Percentiles rank a stretch among this genome's conserved stretches.
These are phyloP conservation scores for Diaporthe velutina DNA, from an alignment of 2,329 filamentous ascomycete species.

Conservation along the genomic window DNA sequence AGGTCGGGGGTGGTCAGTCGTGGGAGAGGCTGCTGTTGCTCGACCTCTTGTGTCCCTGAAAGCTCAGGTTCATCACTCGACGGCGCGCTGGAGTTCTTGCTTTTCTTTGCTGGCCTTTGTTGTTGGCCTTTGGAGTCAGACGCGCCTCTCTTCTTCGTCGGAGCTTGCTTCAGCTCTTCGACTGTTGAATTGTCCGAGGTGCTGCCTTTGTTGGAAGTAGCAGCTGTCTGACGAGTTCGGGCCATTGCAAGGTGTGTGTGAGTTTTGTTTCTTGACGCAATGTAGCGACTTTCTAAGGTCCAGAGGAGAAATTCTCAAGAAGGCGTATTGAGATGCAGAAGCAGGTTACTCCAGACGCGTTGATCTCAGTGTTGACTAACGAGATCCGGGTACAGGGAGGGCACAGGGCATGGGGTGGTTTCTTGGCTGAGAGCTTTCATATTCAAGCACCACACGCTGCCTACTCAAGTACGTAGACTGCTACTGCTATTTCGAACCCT, in stretches of 20 bases:
- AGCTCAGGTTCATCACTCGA: not conserved
- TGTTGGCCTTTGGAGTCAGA: not conserved
- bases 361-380: not conserved
- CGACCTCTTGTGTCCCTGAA: not conserved
- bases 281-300: not conserved
- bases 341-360: not conserved
- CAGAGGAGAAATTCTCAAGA: not conserved
- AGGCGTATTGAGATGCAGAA: not conserved
- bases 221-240: not conserved
- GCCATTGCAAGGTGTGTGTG: not conserved
- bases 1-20: slow-evolving; percentile 45
- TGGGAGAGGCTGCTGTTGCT: not conserved
- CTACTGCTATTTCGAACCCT: too few species aligned
- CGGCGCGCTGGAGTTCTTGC: not conserved
- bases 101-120: not conserved
- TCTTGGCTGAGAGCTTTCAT: not conserved
- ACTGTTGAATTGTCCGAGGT: not conserved
- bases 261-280: too few species aligned
- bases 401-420: too few species aligned
- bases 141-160: slow-evolving; percentile 19
- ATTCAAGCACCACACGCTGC: not conserved
- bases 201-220: not conserved
- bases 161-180: slow-evolving; percentile 1
- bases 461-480: too few species aligned
- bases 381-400: too few species aligned